Percentiles rank a stretch among this genome's conserved stretches.
These are phyloP conservation scores for Talaromyces sp. DNA, from an alignment of 2,329 filamentous ascomycete genomes.

Conservation along the genomic window DNA sequence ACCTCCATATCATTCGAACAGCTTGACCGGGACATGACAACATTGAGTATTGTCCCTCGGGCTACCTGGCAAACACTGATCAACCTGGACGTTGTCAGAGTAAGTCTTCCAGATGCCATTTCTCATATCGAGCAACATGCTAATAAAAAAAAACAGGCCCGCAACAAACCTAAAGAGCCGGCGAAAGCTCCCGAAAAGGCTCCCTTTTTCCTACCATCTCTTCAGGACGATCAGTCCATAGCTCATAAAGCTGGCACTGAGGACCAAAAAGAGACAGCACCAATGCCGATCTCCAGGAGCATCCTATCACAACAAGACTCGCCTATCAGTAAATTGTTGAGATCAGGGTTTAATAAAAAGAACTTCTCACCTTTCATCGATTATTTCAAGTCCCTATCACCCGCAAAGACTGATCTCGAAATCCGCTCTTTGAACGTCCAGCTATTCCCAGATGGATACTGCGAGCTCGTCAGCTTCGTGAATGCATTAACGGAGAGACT, in stretches of 20 bases:
- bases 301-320: slow-evolving; percentile 31
- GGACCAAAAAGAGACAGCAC: slow-evolving; percentile 42
- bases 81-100: slow-evolving; percentile 81
- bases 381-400: slow-evolving; percentile 75
- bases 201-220: slow-evolving; percentile 80
- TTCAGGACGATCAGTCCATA: slow-evolving; percentile 29
- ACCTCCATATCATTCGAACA: slow-evolving; percentile 65
- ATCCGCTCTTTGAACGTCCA: slow-evolving; percentile 69
- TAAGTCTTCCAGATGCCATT: slow-evolving; percentile 23
- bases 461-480: slow-evolving; percentile 78
- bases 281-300: slow-evolving; percentile 66
- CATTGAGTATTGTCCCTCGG: slow-evolving; percentile 82
- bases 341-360: slow-evolving; percentile 46
- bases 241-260: slow-evolving; percentile 14
- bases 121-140: slow-evolving; percentile 6
- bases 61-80: slow-evolving; percentile 92
- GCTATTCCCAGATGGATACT: slow-evolving; percentile 44
- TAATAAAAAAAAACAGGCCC: slow-evolving; percentile 55
- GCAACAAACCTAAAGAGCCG: slow-evolving; percentile 89
- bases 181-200: slow-evolving; percentile 91
- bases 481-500: slow-evolving; percentile 72
- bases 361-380: slow-evolving; percentile 69
- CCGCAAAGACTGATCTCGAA: slow-evolving; percentile 83
- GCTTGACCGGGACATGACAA: slow-evolving; percentile 77
- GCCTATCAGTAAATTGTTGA: slow-evolving; percentile 50